These are phyloP conservation scores for Boletus sp. DNA, from an alignment of 1,284 basidiomycete genomes.

Conservation along the genomic window DNA sequence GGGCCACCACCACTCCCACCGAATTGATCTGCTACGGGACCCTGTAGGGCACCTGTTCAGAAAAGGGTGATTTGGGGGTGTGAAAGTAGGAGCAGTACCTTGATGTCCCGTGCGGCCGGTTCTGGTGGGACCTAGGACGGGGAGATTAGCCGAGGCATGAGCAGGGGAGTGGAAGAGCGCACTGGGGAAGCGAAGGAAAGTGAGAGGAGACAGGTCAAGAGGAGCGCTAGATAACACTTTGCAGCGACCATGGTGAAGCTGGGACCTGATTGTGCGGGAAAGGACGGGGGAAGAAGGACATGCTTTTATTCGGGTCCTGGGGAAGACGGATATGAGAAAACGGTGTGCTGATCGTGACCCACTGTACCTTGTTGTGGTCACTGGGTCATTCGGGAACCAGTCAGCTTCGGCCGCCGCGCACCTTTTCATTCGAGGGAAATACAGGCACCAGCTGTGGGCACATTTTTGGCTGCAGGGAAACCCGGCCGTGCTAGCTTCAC, in stretches of 20 bases:
- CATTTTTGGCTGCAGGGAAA: constrained; percentile 14
- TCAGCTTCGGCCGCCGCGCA: constrained; percentile 24
- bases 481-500: constrained; percentile 8
- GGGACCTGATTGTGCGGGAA: constrained; percentile 1
- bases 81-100: constrained; percentile 14
- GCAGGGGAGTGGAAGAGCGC: background rate
- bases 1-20: constrained; percentile 14
- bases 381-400: constrained; percentile 23
- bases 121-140: constrained; percentile 15
- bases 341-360: constrained; percentile 18
- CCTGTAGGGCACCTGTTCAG: constrained; percentile 12
- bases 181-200: constrained; percentile 27
- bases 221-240: constrained; percentile 23
- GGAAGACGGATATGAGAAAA: constrained; percentile 25
- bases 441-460: constrained; percentile 17
- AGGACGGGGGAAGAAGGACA: background rate
- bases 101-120: constrained; percentile 1
- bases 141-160: background rate
- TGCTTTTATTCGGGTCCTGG: constrained; percentile 24
- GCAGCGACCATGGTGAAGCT: constrained; percentile 16
- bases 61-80: background rate
- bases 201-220: constrained; percentile 22
- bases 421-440: constrained; percentile 17
- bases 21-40: constrained; percentile 18
- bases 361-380: constrained; percentile 19